phyloP scores from a whole-genome alignment of 495 filamentous ascomycete genomes.

The Xeromyces bisporus region DNA sequence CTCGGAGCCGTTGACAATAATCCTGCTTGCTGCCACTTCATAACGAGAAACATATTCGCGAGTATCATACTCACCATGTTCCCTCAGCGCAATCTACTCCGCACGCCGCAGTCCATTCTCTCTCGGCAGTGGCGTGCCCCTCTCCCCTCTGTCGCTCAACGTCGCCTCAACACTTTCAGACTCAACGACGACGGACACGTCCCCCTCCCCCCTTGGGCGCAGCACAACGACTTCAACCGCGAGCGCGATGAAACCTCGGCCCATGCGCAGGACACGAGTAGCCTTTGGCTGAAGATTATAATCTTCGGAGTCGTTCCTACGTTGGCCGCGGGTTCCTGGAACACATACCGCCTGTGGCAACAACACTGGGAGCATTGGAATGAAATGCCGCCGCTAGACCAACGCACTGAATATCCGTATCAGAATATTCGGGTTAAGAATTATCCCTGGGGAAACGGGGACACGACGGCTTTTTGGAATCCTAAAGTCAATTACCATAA shows the following conservation, averaged over 20 bases:
- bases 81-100: constrained; percentile 42
- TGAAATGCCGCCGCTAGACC: constrained; percentile 74
- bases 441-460: constrained; percentile 81
- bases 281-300: constrained; percentile 85
- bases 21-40: too few species aligned
- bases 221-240: constrained; percentile 74
- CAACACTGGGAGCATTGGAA: constrained; percentile 94
- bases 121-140: constrained; percentile 37
- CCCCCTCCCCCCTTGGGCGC: constrained; percentile 25
- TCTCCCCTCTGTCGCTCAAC: constrained; percentile 42
- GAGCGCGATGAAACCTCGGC: constrained; percentile 73
- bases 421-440: constrained; percentile 87
- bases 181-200: constrained; percentile 23
- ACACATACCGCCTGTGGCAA: constrained; percentile 77
- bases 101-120: constrained; percentile 39
- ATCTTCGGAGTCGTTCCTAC: constrained; percentile 58
- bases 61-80: constrained; percentile 33
- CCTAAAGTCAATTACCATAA: constrained; percentile 88
- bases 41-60: constrained; percentile 2
- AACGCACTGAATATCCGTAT: constrained; percentile 78
- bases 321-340: constrained; percentile 51
- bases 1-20: too few species aligned
- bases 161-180: constrained; percentile 56
- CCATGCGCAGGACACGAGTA: constrained; percentile 63
- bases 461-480: constrained; percentile 94